A percentile compares a stretch with the other conserved stretches of the same genome.
phyloP scores from a whole-genome alignment of 148 eudicot genomes.

The Vaccinium vitisidaea region DNA sequence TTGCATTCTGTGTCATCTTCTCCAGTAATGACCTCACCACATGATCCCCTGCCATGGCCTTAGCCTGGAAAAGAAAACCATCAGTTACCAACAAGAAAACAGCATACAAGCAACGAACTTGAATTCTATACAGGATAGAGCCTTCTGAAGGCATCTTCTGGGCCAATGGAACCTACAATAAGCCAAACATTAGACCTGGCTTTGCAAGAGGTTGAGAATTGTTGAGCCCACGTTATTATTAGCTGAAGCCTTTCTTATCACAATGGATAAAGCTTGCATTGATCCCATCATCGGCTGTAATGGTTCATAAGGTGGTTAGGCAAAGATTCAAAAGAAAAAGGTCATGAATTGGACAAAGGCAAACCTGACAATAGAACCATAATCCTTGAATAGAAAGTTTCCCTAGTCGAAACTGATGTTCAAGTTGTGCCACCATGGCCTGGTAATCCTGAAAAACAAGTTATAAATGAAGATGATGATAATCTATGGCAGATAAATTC shows the following conservation, averaged over 20 bases:
- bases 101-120: background rate
- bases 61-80: slow-evolving; percentile 49
- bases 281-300: slow-evolving; percentile 92
- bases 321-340: slow-evolving; percentile 1
- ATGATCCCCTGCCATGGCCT: slow-evolving; percentile 95
- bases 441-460: slow-evolving; percentile 71
- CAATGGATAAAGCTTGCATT: slow-evolving; percentile 82
- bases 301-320: background rate
- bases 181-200: slow-evolving; percentile 56
- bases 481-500: background rate
- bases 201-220: slow-evolving; percentile 89
- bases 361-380: slow-evolving; percentile 98
- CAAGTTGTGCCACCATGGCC: slow-evolving; percentile 99
- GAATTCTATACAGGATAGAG: background rate
- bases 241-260: slow-evolving; percentile 67
- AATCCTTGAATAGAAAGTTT: slow-evolving; percentile 93
- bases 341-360: slow-evolving; percentile 16
- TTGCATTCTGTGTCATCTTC: slow-evolving; percentile 83
- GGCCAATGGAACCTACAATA: background rate
- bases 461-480: background rate
- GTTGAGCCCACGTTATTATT: slow-evolving; percentile 67
- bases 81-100: slow-evolving; percentile 8
- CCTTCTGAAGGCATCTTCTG: background rate
- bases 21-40: slow-evolving; percentile 87
- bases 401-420: slow-evolving; percentile 88